Conservation (phyloP, 305 asterid genomes). For the Rubia tinctorum region DNA sequence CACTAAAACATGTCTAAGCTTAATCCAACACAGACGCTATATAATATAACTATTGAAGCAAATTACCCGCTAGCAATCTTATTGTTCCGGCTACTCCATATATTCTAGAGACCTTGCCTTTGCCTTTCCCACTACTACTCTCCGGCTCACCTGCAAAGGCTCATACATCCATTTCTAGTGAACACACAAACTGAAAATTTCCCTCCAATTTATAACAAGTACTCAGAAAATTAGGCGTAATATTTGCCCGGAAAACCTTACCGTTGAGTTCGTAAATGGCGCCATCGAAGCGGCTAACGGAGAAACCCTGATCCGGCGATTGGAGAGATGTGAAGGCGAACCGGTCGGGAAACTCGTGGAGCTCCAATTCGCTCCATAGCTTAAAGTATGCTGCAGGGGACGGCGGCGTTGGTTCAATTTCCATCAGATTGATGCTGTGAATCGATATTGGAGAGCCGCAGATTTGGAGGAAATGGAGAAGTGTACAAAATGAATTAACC, state of each 20-base stretch:
- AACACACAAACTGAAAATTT: neutral
- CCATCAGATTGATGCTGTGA: slow-evolving; percentile 18
- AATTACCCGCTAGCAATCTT: slow-evolving; percentile 86
- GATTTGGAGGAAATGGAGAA: neutral
- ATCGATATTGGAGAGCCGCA: neutral
- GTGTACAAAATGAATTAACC: slow-evolving; percentile 7
- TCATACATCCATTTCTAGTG: neutral
- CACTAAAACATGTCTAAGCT: neutral
- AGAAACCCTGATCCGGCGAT: slow-evolving; percentile 77
- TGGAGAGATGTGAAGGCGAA: slow-evolving; percentile 60
- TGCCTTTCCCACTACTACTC: slow-evolving; percentile 35
- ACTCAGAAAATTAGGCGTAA: neutral
- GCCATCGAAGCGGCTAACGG: slow-evolving; percentile 66
- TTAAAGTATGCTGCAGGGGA: slow-evolving; percentile 26
- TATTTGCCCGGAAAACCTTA: neutral
- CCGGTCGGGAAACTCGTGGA: slow-evolving; percentile 60
- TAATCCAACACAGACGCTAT: neutral
- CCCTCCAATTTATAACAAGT: neutral
- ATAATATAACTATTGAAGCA: slow-evolving; percentile 1
- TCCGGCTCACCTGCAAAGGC: slow-evolving; percentile 49
- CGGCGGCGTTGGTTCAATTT: slow-evolving; percentile 23
- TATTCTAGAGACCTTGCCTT: slow-evolving; percentile 54
- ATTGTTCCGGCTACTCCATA: slow-evolving; percentile 95
- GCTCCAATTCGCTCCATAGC: slow-evolving; percentile 72
- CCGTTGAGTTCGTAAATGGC: slow-evolving; percentile 36